These are phyloP conservation scores for Penicillium sp. DNA, from an alignment of 2,329 filamentous ascomycete genomes.

Conservation along the genomic window DNA sequence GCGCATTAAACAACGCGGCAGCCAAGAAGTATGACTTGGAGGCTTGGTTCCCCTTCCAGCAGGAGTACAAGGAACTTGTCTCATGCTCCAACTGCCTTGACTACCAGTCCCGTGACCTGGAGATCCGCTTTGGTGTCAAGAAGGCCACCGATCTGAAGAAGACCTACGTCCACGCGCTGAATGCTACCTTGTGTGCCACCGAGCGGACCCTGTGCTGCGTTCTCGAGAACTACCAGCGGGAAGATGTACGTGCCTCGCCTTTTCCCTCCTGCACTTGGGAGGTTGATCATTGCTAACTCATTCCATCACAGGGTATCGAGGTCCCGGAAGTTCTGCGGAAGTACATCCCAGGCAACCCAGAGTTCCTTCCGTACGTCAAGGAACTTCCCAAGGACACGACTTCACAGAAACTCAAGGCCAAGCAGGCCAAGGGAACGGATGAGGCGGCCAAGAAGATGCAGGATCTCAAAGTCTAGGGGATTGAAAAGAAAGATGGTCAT, in stretches of 20 bases:
- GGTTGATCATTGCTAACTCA: not conserved
- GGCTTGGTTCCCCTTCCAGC: constrained; percentile 94
- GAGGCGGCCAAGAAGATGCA: constrained; percentile 44
- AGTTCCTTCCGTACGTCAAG: constrained; percentile 85
- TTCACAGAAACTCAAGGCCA: constrained; percentile 56
- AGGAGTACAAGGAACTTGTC: constrained; percentile 97
- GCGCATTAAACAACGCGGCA: constrained; percentile 84
- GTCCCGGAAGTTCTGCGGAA: constrained; percentile 83
- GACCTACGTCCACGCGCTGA: constrained; percentile 91
- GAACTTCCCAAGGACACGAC: constrained; percentile 77
- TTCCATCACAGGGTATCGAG: constrained; percentile 61
- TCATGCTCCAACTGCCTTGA: constrained; percentile 98
- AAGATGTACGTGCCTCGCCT: constrained; percentile 60
- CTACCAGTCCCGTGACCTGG: constrained; percentile 90
- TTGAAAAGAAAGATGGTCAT: not conserved
- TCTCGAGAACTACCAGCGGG: constrained; percentile 94
- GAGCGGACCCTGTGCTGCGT: constrained; percentile 92
- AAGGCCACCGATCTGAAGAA: constrained; percentile 81
- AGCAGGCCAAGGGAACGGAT: constrained; percentile 34
- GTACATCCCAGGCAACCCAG: constrained; percentile 85
- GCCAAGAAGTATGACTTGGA: constrained; percentile 96
- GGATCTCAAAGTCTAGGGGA: constrained; percentile 39
- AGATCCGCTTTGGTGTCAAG: constrained; percentile 89
- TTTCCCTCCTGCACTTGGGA: not conserved
- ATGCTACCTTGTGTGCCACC: constrained; percentile 86